phyloP scores from a whole-genome alignment of 2,329 filamentous ascomycete genomes.

The Grosmannia serpens region DNA sequence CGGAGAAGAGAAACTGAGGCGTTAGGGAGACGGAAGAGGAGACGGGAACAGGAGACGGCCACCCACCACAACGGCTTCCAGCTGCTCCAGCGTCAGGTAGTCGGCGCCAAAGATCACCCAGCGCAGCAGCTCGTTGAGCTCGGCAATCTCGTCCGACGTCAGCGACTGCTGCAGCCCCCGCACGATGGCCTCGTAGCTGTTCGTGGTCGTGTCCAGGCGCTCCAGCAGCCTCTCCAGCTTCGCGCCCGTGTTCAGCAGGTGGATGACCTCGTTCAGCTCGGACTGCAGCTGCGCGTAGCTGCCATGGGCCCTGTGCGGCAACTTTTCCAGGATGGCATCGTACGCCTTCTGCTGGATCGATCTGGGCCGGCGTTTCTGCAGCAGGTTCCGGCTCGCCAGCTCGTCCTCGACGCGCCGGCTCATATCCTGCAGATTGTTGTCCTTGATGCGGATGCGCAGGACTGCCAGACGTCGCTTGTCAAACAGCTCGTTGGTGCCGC shows the following conservation, averaged over 20 bases:
- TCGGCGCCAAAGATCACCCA: neutral
- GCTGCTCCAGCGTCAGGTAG: neutral
- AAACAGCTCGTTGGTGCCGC: neutral
- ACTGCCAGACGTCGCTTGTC: neutral
- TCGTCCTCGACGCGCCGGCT: neutral
- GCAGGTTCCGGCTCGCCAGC: neutral
- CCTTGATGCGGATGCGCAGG: neutral
- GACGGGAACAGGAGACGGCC: neutral
- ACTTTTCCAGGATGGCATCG: neutral
- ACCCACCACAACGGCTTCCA: neutral
- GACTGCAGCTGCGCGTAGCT: neutral
- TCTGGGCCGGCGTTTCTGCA: neutral
- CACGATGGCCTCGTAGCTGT: neutral
- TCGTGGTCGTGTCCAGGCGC: neutral
- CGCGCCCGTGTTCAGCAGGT: neutral
- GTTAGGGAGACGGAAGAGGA: neutral
- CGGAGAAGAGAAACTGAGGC: neutral
- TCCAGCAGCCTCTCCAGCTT: neutral
- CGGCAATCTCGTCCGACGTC: neutral
- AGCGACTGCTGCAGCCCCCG: neutral
- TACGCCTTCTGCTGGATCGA: neutral
- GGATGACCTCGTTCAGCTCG: neutral
- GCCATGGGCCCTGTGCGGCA: neutral
- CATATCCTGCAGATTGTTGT: neutral
- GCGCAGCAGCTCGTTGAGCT: neutral